Evolutionary conservation across 2,329 filamentous ascomycete species (phyloP).

Genomic region (Nemania sp.): DNA sequence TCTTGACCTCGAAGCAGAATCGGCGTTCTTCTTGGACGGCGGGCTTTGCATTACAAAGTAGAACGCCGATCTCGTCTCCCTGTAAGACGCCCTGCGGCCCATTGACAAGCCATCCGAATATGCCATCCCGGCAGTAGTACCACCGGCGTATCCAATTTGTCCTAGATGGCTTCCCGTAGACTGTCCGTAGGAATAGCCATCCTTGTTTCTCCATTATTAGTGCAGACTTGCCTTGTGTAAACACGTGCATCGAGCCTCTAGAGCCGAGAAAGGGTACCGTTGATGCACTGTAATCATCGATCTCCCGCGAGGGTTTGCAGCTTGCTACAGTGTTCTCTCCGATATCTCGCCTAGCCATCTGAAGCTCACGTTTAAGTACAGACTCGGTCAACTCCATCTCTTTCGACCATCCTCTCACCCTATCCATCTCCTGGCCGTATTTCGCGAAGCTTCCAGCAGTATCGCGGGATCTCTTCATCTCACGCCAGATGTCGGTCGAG

Average conservation of each 20-base stretch:
- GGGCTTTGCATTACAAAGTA: constrained; percentile 92
- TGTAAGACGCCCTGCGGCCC: constrained; percentile 89
- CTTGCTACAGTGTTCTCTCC: constrained; percentile 79
- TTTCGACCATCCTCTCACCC: constrained; percentile 90
- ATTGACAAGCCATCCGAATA: constrained; percentile 94
- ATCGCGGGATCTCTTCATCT: constrained; percentile 81
- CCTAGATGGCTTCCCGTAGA: constrained; percentile 88
- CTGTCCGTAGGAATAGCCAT: constrained; percentile 86
- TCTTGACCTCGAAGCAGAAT: constrained; percentile 99
- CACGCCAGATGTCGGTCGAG: constrained; percentile 88
- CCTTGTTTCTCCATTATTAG: constrained; percentile 84
- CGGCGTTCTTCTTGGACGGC: constrained; percentile 92
- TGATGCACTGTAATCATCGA: constrained; percentile 91
- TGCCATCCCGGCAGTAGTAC: constrained; percentile 96
- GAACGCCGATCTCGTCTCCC: constrained; percentile 93
- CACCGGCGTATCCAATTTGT: constrained; percentile 92
- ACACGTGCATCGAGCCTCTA: constrained; percentile 73
- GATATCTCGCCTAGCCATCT: constrained; percentile 82
- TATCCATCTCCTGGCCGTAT: constrained; percentile 85
- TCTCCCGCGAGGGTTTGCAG: constrained; percentile 85
- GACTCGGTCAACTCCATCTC: constrained; percentile 94
- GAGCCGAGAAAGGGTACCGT: constrained; percentile 89
- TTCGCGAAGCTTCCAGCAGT: constrained; percentile 72
- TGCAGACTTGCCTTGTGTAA: constrained; percentile 63
- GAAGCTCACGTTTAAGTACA: constrained; percentile 83